Conservation (phyloP, 495 filamentous ascomycete genomes). For the Neurospora sp. region DNA sequence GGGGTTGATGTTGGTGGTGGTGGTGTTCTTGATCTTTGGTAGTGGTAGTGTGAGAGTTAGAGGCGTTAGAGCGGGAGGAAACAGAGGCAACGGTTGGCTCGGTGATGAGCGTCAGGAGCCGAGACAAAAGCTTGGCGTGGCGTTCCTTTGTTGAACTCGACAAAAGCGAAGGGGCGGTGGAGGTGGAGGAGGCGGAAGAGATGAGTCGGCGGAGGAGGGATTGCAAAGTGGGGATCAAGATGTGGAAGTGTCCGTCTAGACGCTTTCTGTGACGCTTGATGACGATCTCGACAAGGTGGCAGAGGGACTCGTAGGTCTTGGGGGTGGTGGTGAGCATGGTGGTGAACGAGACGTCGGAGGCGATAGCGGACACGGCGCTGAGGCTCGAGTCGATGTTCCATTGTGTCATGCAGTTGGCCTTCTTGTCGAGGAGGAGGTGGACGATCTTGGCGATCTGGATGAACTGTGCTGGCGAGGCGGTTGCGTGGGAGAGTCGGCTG, state of each 20-base stretch:
- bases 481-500: slow-evolving; percentile 1
- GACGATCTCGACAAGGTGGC: slow-evolving; percentile 54
- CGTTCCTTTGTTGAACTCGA: slow-evolving; percentile 18
- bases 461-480: slow-evolving; percentile 31
- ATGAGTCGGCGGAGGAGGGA: slow-evolving; percentile 56
- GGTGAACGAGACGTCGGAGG: slow-evolving; percentile 25
- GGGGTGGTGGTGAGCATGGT: slow-evolving; percentile 4
- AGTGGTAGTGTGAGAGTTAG: too few species aligned
- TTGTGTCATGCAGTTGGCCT: slow-evolving; percentile 47
- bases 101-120: slow-evolving; percentile 66
- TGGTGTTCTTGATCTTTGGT: neutral
- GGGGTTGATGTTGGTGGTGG: slow-evolving; percentile 11
- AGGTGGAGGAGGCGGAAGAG: slow-evolving; percentile 30
- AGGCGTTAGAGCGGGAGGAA: slow-evolving; percentile 25
- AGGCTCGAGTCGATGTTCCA: slow-evolving; percentile 61
- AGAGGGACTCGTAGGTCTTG: slow-evolving; percentile 41
- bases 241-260: slow-evolving; percentile 50
- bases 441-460: slow-evolving; percentile 46
- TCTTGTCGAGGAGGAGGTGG: slow-evolving; percentile 47
- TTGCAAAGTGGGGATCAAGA: slow-evolving; percentile 54
- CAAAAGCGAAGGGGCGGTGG: neutral
- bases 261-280: slow-evolving; percentile 40
- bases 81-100: slow-evolving; percentile 70
- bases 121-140: slow-evolving; percentile 55
- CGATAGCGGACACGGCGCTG: slow-evolving; percentile 43